Conservation (phyloP, 164 flowering plant genomes). For the Liriodendron chinense region DNA sequence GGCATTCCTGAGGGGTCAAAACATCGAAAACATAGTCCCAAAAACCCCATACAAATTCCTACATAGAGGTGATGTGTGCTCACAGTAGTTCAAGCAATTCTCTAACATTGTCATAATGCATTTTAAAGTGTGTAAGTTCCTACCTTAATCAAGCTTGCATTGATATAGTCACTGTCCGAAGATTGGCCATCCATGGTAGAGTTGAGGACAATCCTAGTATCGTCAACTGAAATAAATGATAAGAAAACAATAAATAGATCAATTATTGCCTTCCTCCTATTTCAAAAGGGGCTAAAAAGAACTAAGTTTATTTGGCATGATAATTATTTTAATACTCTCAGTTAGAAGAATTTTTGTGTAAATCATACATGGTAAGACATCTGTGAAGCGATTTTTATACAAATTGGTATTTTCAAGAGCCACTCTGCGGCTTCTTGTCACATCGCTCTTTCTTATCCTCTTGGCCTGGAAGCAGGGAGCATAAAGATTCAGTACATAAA, state of each 20-base stretch:
- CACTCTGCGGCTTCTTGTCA: conserved; percentile 51
- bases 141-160: conserved; percentile 80
- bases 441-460: conserved; percentile 46
- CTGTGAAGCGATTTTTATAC: conserved; percentile 71
- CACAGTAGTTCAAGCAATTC: not conserved
- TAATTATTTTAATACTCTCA: not conserved
- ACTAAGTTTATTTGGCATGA: not conserved
- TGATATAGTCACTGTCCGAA: conserved; percentile 60
- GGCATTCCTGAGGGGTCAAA: conserved; percentile 11
- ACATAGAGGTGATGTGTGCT: conserved; percentile 1
- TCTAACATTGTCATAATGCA: not conserved
- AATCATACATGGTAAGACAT: conserved; percentile 73
- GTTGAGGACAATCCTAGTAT: conserved; percentile 61
- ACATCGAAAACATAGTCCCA: not conserved
- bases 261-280: not conserved
- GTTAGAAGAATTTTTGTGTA: not conserved
- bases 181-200: conserved; percentile 47
- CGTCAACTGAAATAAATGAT: conserved; percentile 54
- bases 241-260: conserved; percentile 4
- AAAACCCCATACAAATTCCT: conserved; percentile 1
- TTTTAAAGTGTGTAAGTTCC: not conserved
- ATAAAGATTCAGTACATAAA: not conserved
- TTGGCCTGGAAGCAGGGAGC: conserved; percentile 37
- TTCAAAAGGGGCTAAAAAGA: not conserved
- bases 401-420: conserved; percentile 55